These are phyloP conservation scores for Phytomonas sp. DNA, from an alignment of 208 protist genomes.

Conservation along the genomic window DNA sequence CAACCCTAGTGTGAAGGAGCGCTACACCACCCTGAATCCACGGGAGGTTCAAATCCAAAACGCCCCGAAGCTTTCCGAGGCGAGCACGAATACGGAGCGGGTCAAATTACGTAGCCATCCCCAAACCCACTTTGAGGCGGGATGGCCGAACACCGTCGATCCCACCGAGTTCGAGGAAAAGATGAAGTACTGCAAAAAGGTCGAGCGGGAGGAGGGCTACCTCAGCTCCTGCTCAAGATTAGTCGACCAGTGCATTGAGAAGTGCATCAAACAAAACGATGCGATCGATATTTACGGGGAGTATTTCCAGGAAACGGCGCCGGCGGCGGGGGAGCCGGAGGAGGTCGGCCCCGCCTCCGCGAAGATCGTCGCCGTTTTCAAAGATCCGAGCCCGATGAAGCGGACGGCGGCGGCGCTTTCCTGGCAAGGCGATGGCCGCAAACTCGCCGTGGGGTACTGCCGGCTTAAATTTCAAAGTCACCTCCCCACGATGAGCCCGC, in stretches of 20 bases:
- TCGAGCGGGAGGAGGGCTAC: conserved; percentile 94
- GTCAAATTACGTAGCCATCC: conserved; percentile 85
- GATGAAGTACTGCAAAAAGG: conserved; percentile 95
- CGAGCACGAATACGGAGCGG: conserved; percentile 92
- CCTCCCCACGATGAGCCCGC: conserved; percentile 84
- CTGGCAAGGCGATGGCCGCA: conserved; percentile 92
- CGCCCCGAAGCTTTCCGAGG: conserved; percentile 88
- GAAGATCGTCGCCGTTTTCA: conserved; percentile 93
- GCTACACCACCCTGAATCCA: conserved; percentile 78
- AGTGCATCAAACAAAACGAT: conserved; percentile 95
- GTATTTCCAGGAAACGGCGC: conserved; percentile 87
- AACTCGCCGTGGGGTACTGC: conserved; percentile 93
- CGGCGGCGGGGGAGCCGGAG: conserved; percentile 55
- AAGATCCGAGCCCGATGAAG: conserved; percentile 86
- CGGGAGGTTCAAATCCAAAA: conserved; percentile 88
- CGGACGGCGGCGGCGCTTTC: conserved; percentile 89
- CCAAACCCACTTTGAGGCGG: conserved; percentile 93
- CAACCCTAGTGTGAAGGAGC: conserved; percentile 53
- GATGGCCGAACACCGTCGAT: conserved; percentile 96
- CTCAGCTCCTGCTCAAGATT: conserved; percentile 84
- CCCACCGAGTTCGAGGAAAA: conserved; percentile 93
- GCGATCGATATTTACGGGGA: conserved; percentile 96
- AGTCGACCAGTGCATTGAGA: conserved; percentile 79
- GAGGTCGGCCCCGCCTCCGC: conserved; percentile 78
- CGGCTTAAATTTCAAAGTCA: conserved; percentile 92